Evolutionary conservation across 768 basidiomycete genomes (phyloP).

Genomic region (Boletales sp.): DNA sequence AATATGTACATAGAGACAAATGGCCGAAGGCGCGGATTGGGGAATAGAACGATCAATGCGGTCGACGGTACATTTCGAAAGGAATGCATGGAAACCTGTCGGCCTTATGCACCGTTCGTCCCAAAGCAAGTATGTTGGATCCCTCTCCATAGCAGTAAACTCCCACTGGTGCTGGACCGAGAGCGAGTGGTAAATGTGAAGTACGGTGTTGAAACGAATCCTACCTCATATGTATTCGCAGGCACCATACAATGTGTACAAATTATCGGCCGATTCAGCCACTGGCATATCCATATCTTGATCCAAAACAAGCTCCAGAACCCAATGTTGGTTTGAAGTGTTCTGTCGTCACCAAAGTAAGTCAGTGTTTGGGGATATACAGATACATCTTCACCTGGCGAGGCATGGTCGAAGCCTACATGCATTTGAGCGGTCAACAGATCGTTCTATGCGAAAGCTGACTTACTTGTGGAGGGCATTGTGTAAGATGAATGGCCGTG

Average conservation of each 20-base stretch:
- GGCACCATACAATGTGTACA: neutral
- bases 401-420: neutral
- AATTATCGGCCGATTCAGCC: no score
- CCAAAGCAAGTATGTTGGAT: no score
- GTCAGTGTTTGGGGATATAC: neutral
- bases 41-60: no score
- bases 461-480: neutral
- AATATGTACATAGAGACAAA: no score
- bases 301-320: neutral
- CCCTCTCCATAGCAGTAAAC: no score
- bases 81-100: no score
- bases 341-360: neutral
- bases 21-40: no score
- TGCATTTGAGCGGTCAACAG: neutral
- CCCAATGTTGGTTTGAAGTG: slow-evolving; percentile 4
- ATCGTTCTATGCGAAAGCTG: neutral
- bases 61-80: no score
- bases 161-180: no score
- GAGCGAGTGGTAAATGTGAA: no score
- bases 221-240: neutral
- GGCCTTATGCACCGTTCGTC: no score
- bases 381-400: neutral
- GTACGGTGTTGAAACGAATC: no score
- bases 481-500: neutral
- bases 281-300: neutral